Evolutionary conservation across 345 rosid genomes (phyloP).

Genomic region (Hevea brasiliensis): DNA sequence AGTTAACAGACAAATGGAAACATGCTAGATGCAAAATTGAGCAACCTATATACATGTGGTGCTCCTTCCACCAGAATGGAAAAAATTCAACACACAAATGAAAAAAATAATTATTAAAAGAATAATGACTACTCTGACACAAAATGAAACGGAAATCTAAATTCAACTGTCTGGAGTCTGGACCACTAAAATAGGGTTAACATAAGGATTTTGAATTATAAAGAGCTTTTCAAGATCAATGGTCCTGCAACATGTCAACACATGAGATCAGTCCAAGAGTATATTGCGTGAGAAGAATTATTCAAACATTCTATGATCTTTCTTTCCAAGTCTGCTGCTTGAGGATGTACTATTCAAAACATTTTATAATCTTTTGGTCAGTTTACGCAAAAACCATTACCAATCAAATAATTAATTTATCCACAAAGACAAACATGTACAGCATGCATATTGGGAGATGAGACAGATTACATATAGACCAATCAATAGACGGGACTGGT

Average conservation of each 20-base stretch:
- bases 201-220: background rate
- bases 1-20: background rate
- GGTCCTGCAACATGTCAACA: background rate
- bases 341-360: background rate
- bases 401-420: background rate
- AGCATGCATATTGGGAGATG: too few relatives aligned
- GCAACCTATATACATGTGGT: background rate
- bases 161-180: too few relatives aligned
- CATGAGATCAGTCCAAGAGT: background rate
- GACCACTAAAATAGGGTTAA: background rate
- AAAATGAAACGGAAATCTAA: background rate
- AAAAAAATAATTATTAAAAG: background rate
- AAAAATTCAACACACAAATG: background rate
- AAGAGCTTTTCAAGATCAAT: background rate
- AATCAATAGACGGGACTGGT: background rate
- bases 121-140: background rate
- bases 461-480: background rate
- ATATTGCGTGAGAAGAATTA: background rate
- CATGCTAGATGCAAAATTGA: background rate
- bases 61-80: background rate
- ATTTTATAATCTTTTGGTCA: background rate
- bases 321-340: too few relatives aligned
- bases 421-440: background rate
- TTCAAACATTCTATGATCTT: too few relatives aligned
- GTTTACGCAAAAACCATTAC: background rate